These are phyloP conservation scores for Xylaria sp. DNA, from an alignment of 2,329 filamentous ascomycete species.

Conservation along the genomic window DNA sequence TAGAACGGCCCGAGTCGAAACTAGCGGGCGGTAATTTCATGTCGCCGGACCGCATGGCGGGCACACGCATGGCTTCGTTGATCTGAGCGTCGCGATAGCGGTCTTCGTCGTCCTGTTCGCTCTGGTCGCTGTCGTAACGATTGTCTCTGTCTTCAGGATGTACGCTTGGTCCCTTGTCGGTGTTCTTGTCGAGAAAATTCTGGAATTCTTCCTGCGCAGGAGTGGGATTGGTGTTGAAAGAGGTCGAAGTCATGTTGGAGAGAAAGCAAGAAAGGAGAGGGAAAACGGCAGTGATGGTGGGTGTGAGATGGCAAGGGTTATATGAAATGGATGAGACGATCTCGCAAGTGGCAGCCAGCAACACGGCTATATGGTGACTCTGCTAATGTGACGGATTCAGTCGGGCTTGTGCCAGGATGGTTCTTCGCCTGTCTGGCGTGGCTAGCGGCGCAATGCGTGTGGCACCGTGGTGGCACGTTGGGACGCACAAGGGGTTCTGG, in stretches of 20 bases:
- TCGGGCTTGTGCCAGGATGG: slow-evolving; percentile 20
- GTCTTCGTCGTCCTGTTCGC: slow-evolving; percentile 67
- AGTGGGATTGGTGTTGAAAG: slow-evolving; percentile 56
- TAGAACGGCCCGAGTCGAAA: slow-evolving; percentile 76
- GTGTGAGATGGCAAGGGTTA: slow-evolving; percentile 31
- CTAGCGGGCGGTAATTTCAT: slow-evolving; percentile 71
- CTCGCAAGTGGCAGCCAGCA: slow-evolving; percentile 11
- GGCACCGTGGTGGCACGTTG: slow-evolving; percentile 15
- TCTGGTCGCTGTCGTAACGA: slow-evolving; percentile 56
- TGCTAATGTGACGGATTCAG: slow-evolving; percentile 23
- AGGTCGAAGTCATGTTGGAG: slow-evolving; percentile 59
- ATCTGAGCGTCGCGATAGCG: slow-evolving; percentile 64
- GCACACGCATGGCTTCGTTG: slow-evolving; percentile 73
- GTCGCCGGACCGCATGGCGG: slow-evolving; percentile 58
- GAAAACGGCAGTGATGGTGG: slow-evolving; percentile 23
- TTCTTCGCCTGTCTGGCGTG: slow-evolving; percentile 27
- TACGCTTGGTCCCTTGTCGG: slow-evolving; percentile 54
- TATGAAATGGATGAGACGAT: slow-evolving; percentile 29
- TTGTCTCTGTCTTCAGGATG: slow-evolving; percentile 71
- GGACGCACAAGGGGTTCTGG: slow-evolving; percentile 42
- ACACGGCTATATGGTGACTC: slow-evolving; percentile 12
- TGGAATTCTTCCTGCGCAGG: slow-evolving; percentile 76
- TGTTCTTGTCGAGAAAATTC: slow-evolving; percentile 68
- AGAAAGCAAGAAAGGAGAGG: slow-evolving; percentile 12
- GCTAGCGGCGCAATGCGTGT: slow-evolving; percentile 32